These are phyloP conservation scores for Huiozyma sinensis DNA, from an alignment of 805 yeast species.

Conservation along the genomic window DNA sequence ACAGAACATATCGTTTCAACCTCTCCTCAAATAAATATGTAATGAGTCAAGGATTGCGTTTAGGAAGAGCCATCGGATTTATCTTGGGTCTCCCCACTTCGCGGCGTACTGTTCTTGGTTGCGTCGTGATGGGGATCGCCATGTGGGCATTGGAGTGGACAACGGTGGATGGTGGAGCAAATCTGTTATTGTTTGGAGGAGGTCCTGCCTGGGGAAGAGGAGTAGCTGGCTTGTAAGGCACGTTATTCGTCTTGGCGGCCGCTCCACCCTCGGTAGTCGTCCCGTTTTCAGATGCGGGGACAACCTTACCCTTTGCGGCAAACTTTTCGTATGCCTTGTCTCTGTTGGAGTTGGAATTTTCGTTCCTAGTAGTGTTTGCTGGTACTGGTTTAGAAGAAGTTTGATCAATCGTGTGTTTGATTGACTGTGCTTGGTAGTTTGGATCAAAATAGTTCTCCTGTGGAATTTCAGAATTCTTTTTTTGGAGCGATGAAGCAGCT, in stretches of 20 bases:
- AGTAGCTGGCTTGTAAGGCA: background rate
- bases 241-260: background rate
- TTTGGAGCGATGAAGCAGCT: constrained; percentile 47
- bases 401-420: constrained; percentile 55
- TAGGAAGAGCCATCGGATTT: constrained; percentile 10
- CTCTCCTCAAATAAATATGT: no score
- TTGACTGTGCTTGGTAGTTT: constrained; percentile 45
- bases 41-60: background rate
- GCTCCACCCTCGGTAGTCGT: background rate
- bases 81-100: constrained; percentile 27
- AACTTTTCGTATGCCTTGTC: constrained; percentile 19
- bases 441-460: constrained; percentile 41
- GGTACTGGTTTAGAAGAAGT: constrained; percentile 52
- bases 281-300: background rate
- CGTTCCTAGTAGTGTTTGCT: constrained; percentile 15
- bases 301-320: constrained; percentile 26
- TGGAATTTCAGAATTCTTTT: constrained; percentile 29
- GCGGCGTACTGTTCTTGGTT: constrained; percentile 7
- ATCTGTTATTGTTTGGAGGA: constrained; percentile 5
- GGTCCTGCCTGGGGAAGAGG: no score
- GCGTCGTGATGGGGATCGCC: constrained; percentile 1
- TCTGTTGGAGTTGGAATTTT: constrained; percentile 15
- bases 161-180: constrained; percentile 19
- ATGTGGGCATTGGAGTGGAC: constrained; percentile 17
- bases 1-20: no score